Base-by-base conservation (phyloP, 768 basidiomycete species). In the Phanerochaete sordida region DNA sequence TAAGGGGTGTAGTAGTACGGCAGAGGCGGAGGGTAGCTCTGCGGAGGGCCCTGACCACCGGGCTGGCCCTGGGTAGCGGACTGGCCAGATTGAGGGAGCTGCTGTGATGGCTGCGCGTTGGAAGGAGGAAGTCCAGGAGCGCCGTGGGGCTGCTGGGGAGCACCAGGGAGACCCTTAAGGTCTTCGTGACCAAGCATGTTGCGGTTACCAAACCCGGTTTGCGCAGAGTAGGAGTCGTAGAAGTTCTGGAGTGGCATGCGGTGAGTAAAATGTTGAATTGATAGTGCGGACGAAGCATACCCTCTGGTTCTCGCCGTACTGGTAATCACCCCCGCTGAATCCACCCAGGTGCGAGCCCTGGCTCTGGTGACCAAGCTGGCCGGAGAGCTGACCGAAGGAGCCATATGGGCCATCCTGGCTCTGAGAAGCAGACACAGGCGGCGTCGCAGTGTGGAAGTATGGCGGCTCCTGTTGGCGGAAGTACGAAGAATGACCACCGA, bases 361-460 rank as follows among this genome's bases (percentile, higher is more conserved):
- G 15, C 71, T 81, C 65, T 87, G 85, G 61, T 85, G 86, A 54
- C 84, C 81, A 52, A 78, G 80, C 63, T 86, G 84, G 6, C 66
- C 68, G n/a, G 68, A 56, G 26, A 70, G 79, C 71, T 87, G 86
- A n/a, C 87, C 85, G 66, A 91, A 90, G 1, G 84, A 74, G 44
- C 84, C 80, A 65, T 88, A 88, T 6, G 83, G 76, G 57, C 76
- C 85, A 52, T 83, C 80, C 62, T 90, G 89, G 19, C 76, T 74
- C 66, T 86, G 87, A 27, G 74, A 73, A 19, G 83, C 84, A 28
- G 62, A 62, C 3, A 62, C 62, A 58, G 90, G 89, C 23, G 90
- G 91, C 2, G 91, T 92, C 8, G 88, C 83, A 0, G 87, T 79
- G 67, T 92, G 88, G 80, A 89, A 90, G 72, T 90, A 91, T 4